Base-by-base conservation (phyloP, 495 filamentous ascomycete species). In the Aspergillus taichungensis region DNA sequence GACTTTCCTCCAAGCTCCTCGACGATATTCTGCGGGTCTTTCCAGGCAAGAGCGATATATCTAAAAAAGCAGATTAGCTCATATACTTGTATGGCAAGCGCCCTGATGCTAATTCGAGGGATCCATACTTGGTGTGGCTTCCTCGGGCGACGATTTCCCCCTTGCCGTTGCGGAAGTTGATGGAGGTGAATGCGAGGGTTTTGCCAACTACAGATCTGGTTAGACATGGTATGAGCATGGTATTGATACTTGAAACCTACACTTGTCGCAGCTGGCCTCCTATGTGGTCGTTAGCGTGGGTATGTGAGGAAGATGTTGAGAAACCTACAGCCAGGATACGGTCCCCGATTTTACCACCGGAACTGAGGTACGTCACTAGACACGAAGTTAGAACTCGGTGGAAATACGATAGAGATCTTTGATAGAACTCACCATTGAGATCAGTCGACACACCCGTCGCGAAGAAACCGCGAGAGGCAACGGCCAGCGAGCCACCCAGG, bases 391-490 rank as follows among this genome's bases (percentile, higher is more conserved):
- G 35, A 14, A 3, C 14, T 13, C n/a, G 18, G 27, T 14, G n/a
- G 5, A 4, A 34, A 12, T 30, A 24, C 5, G 7, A 24, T 8
- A 36, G n/a, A 27, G 30, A 31, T 31, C 3, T 13, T 4, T 24
- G 18, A 4, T 4, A 24, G 18, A 1, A 52, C 69, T 50, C 65
- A 88, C 88, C 85, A 53, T 85, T 96, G 8, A 98, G 57, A 59
- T 98, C 92, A 0, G 92, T 96, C 0, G 87, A 89, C 6, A 98
- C 90, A 6, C 92, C 92, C 0, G 92, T 98, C 14, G 87, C 77
- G 55, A 80, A 94, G 1, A 94, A 68, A 0, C 92, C 92, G 50
- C 79, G 80, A 3, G 92, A 96, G 24, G 92, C 90, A 27, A 98
- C 90, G 5, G 91, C 92, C 13, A 98, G 70, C 7, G 88, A 95